Base-by-base conservation (phyloP, 2,329 filamentous ascomycete species). In the Botrytis paeoniae region DNA sequence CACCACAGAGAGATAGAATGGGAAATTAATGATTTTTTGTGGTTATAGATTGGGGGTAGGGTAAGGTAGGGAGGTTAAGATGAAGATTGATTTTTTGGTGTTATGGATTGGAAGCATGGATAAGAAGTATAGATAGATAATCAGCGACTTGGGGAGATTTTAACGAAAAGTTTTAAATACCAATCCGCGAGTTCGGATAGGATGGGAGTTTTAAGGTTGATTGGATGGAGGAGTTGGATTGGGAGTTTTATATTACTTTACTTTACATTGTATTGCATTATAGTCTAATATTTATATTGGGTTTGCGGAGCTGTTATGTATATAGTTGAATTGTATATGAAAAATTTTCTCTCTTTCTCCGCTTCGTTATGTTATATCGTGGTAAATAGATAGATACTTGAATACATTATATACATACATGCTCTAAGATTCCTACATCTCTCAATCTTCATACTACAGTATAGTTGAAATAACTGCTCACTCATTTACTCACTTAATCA, bases 1-100 rank as follows among this genome's bases (percentile, higher is more conserved):
- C 70, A n/a, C 62, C 48, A 29, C 70, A 68, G 22, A 72, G 70
- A 29, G 29, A 43, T 10, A 9, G 51, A 32, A 39, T 48, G 39
- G 51, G 63, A 18, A 48, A 48, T 25, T 41, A 45, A 43, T 68
- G 43, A 37, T 43, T 25, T 51, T 14, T 51, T 14, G 2, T 22
- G 22, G 48, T 25, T 51, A 45, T 25, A 29, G 8, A 14, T 39
- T 39, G 43, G 6, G n/a, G 29, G 25, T 57, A 54, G 20, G 20
- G 12, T 20, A 51, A 4, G 48, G 12, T 3, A 51, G 25, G 9
- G 12, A 51, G 25, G 9, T 7, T 25, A n/a, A 25, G 2, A 1
- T 20, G 45, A 25, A 48, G 9, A 57, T 62, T 62, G 5, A 22
- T 14, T 18, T 45, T 51, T 22, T 39, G 32, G 54, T 20, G 14